phyloP scores from a whole-genome alignment of 805 yeast genomes.

The Brettanomyces sp. region DNA sequence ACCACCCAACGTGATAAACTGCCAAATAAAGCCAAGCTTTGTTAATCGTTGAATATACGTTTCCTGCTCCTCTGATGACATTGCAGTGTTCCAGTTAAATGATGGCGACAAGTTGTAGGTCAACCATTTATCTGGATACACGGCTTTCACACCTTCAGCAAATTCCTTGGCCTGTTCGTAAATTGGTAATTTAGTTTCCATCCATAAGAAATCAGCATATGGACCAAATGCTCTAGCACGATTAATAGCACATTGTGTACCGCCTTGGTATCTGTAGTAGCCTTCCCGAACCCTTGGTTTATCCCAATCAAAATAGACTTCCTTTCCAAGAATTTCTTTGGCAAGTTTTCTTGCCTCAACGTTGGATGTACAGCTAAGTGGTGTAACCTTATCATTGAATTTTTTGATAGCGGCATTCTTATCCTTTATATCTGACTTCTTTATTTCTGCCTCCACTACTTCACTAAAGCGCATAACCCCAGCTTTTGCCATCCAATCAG shows the following conservation, averaged over 20 bases:
- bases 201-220: constrained; percentile 93
- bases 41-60: constrained; percentile 83
- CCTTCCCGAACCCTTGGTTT: constrained; percentile 94
- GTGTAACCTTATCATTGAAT: constrained; percentile 63
- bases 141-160: constrained; percentile 79
- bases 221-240: constrained; percentile 94
- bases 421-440: constrained; percentile 45
- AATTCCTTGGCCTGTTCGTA: constrained; percentile 89
- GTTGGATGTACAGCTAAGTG: constrained; percentile 67
- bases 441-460: constrained; percentile 80
- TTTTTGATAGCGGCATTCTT: constrained; percentile 52
- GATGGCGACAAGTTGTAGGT: constrained; percentile 96
- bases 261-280: constrained; percentile 91
- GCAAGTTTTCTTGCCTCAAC: constrained; percentile 75
- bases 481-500: constrained; percentile 74
- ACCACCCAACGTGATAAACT: constrained; percentile 94
- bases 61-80: constrained; percentile 79
- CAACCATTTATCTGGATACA: constrained; percentile 86
- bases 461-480: constrained; percentile 83
- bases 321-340: constrained; percentile 66
- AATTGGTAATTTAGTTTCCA: constrained; percentile 95
- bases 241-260: constrained; percentile 95
- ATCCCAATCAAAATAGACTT: constrained; percentile 90
- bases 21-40: constrained; percentile 92
- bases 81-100: constrained; percentile 95